Percentiles rank a stretch among this genome's conserved stretches.
phyloP scores from a whole-genome alignment of 345 rosid species.

The Xanthoceras sorbifolium region DNA sequence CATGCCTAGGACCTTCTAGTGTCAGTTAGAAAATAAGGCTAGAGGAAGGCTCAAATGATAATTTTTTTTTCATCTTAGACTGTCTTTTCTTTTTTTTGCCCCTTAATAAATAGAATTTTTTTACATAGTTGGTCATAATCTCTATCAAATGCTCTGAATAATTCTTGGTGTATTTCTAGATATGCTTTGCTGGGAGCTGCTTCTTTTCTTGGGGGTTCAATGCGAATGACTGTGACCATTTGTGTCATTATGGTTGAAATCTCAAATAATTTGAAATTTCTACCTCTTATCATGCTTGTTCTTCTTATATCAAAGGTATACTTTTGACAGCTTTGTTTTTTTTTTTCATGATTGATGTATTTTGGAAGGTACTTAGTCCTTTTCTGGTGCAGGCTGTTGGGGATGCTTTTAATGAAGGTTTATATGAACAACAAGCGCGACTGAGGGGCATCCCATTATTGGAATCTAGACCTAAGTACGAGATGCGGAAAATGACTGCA shows the following conservation, averaged over 20 bases:
- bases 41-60: background rate
- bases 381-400: slow-evolving; percentile 80
- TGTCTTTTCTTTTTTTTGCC: no score
- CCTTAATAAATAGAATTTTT: background rate
- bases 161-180: slow-evolving; percentile 44
- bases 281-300: slow-evolving; percentile 97
- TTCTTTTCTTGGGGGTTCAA: slow-evolving; percentile 98
- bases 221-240: slow-evolving; percentile 96
- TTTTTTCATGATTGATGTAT: slow-evolving; percentile 17
- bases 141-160: slow-evolving; percentile 16
- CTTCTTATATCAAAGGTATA: slow-evolving; percentile 96
- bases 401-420: slow-evolving; percentile 95
- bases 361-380: slow-evolving; percentile 6
- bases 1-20: background rate
- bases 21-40: background rate
- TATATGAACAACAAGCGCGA: slow-evolving; percentile 87
- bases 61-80: background rate
- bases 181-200: slow-evolving; percentile 98
- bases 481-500: slow-evolving; percentile 78
- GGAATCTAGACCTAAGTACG: slow-evolving; percentile 86
- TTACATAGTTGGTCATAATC: background rate
- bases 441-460: slow-evolving; percentile 82
- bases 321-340: slow-evolving; percentile 11
- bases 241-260: slow-evolving; percentile 99
- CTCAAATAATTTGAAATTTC: slow-evolving; percentile 84